phyloP scores from a whole-genome alignment of 352 stramenopile species.

The Globisporangium uncinulatum region DNA sequence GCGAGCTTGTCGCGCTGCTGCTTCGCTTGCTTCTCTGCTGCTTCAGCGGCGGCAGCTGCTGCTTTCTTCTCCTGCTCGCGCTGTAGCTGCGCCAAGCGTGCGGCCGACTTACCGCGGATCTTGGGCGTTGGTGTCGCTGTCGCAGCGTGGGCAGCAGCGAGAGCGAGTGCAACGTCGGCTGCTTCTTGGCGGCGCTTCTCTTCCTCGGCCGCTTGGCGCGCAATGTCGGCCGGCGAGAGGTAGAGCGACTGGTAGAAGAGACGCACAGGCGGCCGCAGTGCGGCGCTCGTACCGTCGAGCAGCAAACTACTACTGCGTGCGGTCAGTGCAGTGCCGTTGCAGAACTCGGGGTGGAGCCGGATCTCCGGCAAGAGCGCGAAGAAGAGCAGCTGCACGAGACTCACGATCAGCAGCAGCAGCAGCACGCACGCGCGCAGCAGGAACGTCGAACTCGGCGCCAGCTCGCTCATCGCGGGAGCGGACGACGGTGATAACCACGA shows the following conservation, averaged over 20 bases:
- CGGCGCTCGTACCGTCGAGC: constrained; percentile 31
- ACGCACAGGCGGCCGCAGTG: constrained; percentile 54
- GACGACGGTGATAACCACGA: not conserved
- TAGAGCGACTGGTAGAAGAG: constrained; percentile 78
- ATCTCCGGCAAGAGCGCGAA: constrained; percentile 71
- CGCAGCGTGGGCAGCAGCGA: not conserved
- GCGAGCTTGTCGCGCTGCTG: constrained; percentile 18
- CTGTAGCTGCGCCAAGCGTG: constrained; percentile 1
- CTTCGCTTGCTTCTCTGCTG: constrained; percentile 15
- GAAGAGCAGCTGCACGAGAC: constrained; percentile 64
- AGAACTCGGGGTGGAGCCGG: constrained; percentile 51
- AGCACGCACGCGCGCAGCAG: constrained; percentile 65
- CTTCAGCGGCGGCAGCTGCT: not conserved
- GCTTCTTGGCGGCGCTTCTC: constrained; percentile 28
- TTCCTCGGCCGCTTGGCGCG: constrained; percentile 34
- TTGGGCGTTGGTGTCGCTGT: constrained; percentile 16
- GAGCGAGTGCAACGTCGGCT: constrained; percentile 12
- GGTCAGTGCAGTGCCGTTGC: constrained; percentile 45
- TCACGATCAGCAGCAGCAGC: constrained; percentile 68
- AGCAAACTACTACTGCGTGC: constrained; percentile 24
- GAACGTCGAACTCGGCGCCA: constrained; percentile 36
- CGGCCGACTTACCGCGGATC: constrained; percentile 9
- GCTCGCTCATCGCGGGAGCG: constrained; percentile 5
- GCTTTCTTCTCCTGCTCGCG: constrained; percentile 8
- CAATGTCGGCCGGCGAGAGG: constrained; percentile 54